These are phyloP conservation scores for Euphorbia lathyris DNA, from an alignment of 345 rosid species.

Conservation along the genomic window DNA sequence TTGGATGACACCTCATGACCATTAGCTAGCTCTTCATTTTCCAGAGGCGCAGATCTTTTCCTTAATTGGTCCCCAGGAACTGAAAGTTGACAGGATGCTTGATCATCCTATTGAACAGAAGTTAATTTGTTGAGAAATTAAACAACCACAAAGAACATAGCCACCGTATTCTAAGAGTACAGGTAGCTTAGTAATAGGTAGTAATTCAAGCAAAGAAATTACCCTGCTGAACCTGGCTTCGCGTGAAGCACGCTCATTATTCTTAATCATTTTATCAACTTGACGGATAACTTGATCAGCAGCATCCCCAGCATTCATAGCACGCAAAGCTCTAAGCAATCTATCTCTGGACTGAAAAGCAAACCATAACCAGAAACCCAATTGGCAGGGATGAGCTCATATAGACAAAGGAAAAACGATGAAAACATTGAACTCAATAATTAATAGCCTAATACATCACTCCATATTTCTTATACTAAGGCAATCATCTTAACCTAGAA, in stretches of 20 bases:
- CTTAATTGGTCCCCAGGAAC: conserved; percentile 52
- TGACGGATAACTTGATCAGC: conserved; percentile 95
- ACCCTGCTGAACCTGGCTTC: conserved; percentile 73
- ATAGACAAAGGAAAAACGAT: neutral
- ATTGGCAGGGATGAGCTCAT: neutral
- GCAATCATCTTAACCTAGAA: neutral
- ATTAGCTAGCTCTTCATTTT: conserved; percentile 54
- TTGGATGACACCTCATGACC: conserved; percentile 58
- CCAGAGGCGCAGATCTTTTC: conserved; percentile 67
- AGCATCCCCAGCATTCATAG: conserved; percentile 92
- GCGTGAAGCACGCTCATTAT: conserved; percentile 81
- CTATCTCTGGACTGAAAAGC: conserved; percentile 76
- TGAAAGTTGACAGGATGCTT: conserved; percentile 47
- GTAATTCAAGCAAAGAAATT: conserved; percentile 14
- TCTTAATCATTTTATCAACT: conserved; percentile 79
- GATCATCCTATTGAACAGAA: conserved; percentile 65
- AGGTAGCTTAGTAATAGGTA: neutral
- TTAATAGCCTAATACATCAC: neutral
- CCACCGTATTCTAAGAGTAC: conserved; percentile 1
- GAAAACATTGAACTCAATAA: neutral
- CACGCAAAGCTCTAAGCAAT: conserved; percentile 70
- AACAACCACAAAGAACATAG: neutral
- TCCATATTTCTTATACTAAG: neutral
- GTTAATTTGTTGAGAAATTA: conserved; percentile 1
- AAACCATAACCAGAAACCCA: conserved; percentile 22